These are phyloP conservation scores for Hamigera avellanea DNA, from an alignment of 495 filamentous ascomycete species.

Conservation along the genomic window DNA sequence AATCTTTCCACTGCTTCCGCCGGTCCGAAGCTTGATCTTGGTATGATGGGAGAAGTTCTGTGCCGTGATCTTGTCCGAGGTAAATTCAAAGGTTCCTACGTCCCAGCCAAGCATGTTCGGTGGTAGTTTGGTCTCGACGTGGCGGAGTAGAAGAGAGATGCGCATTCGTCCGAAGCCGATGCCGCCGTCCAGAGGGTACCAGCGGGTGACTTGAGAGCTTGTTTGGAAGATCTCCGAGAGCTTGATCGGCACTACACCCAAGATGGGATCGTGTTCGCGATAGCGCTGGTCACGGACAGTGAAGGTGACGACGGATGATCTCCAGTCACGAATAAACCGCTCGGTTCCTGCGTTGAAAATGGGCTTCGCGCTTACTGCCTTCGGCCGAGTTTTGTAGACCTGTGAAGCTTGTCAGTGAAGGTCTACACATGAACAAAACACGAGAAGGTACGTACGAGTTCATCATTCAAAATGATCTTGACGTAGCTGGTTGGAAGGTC, in stretches of 20 bases:
- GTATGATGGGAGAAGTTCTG: conserved; percentile 43
- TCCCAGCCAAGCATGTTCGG: conserved; percentile 80
- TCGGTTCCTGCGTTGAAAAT: conserved; percentile 97
- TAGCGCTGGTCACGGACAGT: conserved; percentile 80
- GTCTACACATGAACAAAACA: background rate
- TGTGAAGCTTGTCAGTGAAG: conserved; percentile 7
- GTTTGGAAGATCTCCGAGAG: conserved; percentile 78
- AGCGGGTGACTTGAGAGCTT: conserved; percentile 63
- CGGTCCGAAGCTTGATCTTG: conserved; percentile 69
- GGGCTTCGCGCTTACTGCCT: conserved; percentile 83
- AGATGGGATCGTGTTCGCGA: conserved; percentile 85
- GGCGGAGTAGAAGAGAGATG: conserved; percentile 80
- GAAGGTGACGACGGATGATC: conserved; percentile 72
- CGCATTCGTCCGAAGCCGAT: conserved; percentile 78
- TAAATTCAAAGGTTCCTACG: conserved; percentile 86
- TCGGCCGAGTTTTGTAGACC: conserved; percentile 80
- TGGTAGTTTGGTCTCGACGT: conserved; percentile 72
- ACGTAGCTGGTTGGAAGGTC: conserved; percentile 82
- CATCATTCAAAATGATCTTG: conserved; percentile 80
- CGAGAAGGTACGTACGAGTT: conserved; percentile 41
- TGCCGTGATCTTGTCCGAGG: conserved; percentile 50
- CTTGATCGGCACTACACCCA: conserved; percentile 81
- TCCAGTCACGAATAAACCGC: conserved; percentile 90
- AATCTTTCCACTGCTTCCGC: conserved; percentile 69
- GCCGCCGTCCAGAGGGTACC: conserved; percentile 59